Conservation (phyloP, 176 grass and related monocot genomes). For the Neostapfia colusana region DNA sequence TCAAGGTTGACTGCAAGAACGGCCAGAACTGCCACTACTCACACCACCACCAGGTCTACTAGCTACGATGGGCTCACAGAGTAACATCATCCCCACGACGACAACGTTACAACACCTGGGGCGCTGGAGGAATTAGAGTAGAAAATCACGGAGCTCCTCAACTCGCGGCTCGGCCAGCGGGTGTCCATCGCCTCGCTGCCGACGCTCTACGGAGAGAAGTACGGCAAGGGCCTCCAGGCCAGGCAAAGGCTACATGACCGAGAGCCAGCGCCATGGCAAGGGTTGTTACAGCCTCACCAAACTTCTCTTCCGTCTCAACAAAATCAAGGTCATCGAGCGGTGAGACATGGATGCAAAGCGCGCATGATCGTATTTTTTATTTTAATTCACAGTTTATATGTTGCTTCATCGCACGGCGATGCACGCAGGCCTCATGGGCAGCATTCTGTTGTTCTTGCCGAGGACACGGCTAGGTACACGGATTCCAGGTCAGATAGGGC, state of each 20-base stretch:
- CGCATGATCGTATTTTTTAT: too few species aligned
- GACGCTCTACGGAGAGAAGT: constrained; percentile 71
- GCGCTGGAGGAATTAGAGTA: constrained; percentile 50
- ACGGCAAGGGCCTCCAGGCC: constrained; percentile 80
- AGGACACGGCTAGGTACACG: constrained; percentile 62
- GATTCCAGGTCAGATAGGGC: constrained; percentile 48
- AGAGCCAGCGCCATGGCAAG: constrained; percentile 88
- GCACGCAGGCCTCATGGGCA: constrained; percentile 74
- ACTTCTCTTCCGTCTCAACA: constrained; percentile 72
- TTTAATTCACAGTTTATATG: too few species aligned
- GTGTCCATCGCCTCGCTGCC: constrained; percentile 87
- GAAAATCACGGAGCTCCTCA: constrained; percentile 63
- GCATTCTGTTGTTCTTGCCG: constrained; percentile 67
- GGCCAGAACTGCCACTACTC: constrained; percentile 66
- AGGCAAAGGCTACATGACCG: constrained; percentile 86
- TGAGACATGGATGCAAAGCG: constrained; percentile 13
- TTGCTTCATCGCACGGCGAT: neutral
- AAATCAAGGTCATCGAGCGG: constrained; percentile 74
- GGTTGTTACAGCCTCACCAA: constrained; percentile 76
- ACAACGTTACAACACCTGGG: neutral
- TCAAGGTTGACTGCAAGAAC: constrained; percentile 78
- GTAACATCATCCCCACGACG: constrained; percentile 34
- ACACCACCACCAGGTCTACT: constrained; percentile 58
- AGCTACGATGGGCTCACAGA: constrained; percentile 35
- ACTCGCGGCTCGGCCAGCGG: constrained; percentile 55